phyloP scores from a whole-genome alignment of 805 yeast genomes.

The Starmerella stellata region DNA sequence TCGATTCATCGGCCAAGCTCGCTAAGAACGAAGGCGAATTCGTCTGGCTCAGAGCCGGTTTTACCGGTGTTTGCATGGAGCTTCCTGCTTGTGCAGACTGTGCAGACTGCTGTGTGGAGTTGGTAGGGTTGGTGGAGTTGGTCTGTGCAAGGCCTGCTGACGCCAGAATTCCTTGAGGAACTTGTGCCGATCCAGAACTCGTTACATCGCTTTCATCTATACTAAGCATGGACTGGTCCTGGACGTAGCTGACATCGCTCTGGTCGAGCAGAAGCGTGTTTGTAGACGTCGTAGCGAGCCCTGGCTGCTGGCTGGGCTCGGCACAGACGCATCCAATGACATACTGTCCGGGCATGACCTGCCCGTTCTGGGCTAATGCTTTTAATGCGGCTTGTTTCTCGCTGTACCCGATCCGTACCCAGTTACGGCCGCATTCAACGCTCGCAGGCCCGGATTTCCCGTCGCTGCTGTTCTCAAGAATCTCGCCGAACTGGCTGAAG shows the following conservation, averaged over 20 bases:
- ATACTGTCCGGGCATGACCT: constrained; percentile 42
- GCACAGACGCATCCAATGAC: constrained; percentile 48
- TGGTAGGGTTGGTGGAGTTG: neutral
- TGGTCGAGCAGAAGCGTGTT: constrained; percentile 16
- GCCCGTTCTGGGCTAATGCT: constrained; percentile 72
- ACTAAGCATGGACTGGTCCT: constrained; percentile 11
- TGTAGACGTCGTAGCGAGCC: constrained; percentile 9
- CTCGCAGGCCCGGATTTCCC: constrained; percentile 33
- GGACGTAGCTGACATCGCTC: constrained; percentile 10
- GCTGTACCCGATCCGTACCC: constrained; percentile 81
- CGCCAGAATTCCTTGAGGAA: neutral
- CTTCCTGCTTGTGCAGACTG: neutral
- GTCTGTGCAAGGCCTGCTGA: neutral
- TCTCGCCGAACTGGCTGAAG: constrained; percentile 62
- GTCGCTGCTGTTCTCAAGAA: constrained; percentile 48
- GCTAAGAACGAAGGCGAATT: neutral
- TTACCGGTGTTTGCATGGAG: neutral
- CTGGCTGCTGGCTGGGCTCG: constrained; percentile 8
- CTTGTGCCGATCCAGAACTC: constrained; percentile 1
- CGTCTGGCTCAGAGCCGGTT: neutral
- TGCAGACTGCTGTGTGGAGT: neutral
- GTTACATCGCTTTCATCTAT: constrained; percentile 1
- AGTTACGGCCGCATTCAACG: constrained; percentile 65
- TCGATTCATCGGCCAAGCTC: neutral
- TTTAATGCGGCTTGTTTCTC: constrained; percentile 57